These are phyloP conservation scores for Trichoderma breve DNA, from an alignment of 2,329 filamentous ascomycete genomes.

Conservation along the genomic window DNA sequence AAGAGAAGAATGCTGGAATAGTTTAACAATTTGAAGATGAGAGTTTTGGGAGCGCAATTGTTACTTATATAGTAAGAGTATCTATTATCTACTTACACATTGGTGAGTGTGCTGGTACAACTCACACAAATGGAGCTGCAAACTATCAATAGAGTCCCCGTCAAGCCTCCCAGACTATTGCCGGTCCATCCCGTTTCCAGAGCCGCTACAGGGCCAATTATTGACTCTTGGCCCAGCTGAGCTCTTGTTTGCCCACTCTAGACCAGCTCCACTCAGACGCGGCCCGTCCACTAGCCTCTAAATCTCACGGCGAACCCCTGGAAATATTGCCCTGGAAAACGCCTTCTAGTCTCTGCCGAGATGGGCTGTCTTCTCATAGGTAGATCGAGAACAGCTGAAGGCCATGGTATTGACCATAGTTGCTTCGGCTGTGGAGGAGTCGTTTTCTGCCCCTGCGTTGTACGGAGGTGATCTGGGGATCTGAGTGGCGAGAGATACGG, in stretches of 20 bases:
- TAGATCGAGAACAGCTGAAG: background rate
- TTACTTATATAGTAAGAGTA: background rate
- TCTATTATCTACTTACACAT: background rate
- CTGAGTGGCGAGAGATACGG: background rate
- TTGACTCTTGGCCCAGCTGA: conserved; percentile 2
- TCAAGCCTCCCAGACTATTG: background rate
- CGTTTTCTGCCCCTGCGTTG: background rate
- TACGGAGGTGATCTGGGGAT: background rate
- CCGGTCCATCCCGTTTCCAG: conserved; percentile 9
- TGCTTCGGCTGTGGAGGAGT: background rate
- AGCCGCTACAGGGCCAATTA: conserved; percentile 2
- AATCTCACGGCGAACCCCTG: background rate
- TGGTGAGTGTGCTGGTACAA: background rate
- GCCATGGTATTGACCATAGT: background rate
- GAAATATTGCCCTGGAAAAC: background rate
- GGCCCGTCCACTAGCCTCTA: conserved; percentile 9
- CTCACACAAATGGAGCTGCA: background rate
- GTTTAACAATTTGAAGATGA: background rate
- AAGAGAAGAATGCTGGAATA: background rate
- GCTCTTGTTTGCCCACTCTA: background rate
- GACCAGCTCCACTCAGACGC: conserved; percentile 5
- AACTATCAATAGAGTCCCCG: background rate
- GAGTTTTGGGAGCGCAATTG: background rate
- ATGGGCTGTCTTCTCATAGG: background rate
- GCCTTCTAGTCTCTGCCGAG: background rate